Percentiles rank a stretch among this genome's conserved stretches.
These are phyloP conservation scores for Claviceps monticola DNA, from an alignment of 2,329 filamentous ascomycete genomes.

Conservation along the genomic window DNA sequence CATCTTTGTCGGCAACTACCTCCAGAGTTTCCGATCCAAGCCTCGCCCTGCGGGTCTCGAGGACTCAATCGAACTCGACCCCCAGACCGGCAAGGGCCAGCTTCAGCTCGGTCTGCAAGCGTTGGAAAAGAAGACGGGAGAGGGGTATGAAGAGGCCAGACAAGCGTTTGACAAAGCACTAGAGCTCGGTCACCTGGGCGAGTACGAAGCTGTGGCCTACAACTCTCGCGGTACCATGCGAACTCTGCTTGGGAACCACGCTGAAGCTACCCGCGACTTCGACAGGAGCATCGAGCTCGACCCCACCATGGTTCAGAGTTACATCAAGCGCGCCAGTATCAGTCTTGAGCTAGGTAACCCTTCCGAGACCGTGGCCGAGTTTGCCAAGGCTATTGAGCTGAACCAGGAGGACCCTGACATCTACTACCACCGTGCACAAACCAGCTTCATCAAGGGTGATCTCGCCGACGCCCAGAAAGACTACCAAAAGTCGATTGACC, in stretches of 20 bases:
- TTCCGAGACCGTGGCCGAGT: slow-evolving; percentile 76
- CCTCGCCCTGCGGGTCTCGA: slow-evolving; percentile 69
- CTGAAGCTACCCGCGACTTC: slow-evolving; percentile 69
- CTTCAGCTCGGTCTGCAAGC: slow-evolving; percentile 70
- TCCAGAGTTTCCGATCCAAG: slow-evolving; percentile 90
- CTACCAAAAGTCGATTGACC: slow-evolving; percentile 97
- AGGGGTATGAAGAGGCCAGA: slow-evolving; percentile 83
- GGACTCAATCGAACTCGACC: slow-evolving; percentile 61
- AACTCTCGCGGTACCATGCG: slow-evolving; percentile 95
- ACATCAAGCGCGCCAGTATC: slow-evolving; percentile 98
- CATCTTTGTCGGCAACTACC: slow-evolving; percentile 95
- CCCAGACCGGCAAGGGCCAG: slow-evolving; percentile 71
- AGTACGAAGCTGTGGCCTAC: slow-evolving; percentile 81
- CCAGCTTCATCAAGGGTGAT: slow-evolving; percentile 94
- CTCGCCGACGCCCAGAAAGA: slow-evolving; percentile 91
- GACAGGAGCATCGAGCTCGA: slow-evolving; percentile 89
- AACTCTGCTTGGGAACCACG: slow-evolving; percentile 80
- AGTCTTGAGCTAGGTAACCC: slow-evolving; percentile 83
- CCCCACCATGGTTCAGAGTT: slow-evolving; percentile 81
- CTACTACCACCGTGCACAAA: slow-evolving; percentile 96
- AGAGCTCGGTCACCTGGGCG: slow-evolving; percentile 64
- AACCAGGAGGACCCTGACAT: slow-evolving; percentile 88
- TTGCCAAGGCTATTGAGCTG: slow-evolving; percentile 70
- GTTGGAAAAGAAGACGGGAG: slow-evolving; percentile 73
- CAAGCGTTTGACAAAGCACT: slow-evolving; percentile 78